Base-by-base conservation (phyloP, 805 yeast species). In the Yarrowia divulgata region DNA sequence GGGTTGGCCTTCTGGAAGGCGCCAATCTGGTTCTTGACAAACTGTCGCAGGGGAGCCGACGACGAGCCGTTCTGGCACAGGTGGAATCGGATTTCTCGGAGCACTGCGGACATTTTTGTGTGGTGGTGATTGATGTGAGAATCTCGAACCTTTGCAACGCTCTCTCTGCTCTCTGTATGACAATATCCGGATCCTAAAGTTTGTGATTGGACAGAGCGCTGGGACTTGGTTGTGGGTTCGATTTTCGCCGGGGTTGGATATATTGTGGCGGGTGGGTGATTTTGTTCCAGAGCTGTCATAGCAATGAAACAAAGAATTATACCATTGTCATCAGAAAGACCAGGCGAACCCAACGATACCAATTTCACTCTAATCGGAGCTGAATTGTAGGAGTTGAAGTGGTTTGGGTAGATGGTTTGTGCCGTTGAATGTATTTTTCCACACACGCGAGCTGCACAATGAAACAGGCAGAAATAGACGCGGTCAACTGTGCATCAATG, bases 41-140 rank as follows among this genome's bases (percentile, higher is more conserved):
- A 63, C 57, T 63, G 57, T 63, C 84, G 87, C 74, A 90, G 81
- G 8, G 90, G 87, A 10, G 81, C 82, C 14, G 93, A 86, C 6
- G 91, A 86, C 71, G 86, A 86, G n/a, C 90, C 90, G n/a, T 88
- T 84, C 79, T 90, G 95, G 40, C 92, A 88, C 72, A 91, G 82
- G 76, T 91, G 92, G 80, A 90, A 89, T 79, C 97, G 85, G 75
- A 91, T 83, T 82, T 91, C 97, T 77, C 84, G 90, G 72, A 91
- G 84, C 12, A 90, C 85, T 69, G 76, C 73, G 45, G 77, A 70
- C 79, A 74, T 74, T 68, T 54, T 64, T 35, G 60, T 62, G 63
- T 19, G 13, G 57, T 39, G 46, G 29, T 57, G 55, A 52, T 52
- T 18, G 32, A 29, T 57, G 63, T 57, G 63, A 29, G 46, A 5